Evolutionary conservation across 257 asterid genomes (phyloP).

Genomic region (Salvia rosmarinus): DNA sequence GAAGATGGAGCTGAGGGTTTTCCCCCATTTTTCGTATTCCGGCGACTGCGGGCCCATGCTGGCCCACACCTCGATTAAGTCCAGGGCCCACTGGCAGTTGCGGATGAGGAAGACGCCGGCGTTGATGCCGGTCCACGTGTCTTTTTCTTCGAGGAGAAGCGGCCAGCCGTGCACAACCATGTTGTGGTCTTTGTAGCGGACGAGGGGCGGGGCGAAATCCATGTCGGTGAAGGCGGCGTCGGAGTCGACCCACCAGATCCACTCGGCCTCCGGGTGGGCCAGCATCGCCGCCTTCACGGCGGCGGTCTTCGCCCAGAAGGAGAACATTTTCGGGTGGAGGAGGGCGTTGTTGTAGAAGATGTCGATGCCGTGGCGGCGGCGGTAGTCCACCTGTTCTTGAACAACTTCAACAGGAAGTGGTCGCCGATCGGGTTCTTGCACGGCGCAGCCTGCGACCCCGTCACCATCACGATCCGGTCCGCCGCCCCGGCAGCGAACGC

Average conservation of each 20-base stretch:
- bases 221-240: slow-evolving; percentile 98
- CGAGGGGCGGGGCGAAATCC: slow-evolving; percentile 82
- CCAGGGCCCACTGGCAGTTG: slow-evolving; percentile 91
- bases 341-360: slow-evolving; percentile 81
- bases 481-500: slow-evolving; percentile 55
- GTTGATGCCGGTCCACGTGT: slow-evolving; percentile 93
- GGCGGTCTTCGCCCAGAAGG: slow-evolving; percentile 96
- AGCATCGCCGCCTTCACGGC: slow-evolving; percentile 80
- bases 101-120: slow-evolving; percentile 95
- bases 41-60: slow-evolving; percentile 91
- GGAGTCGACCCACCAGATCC: slow-evolving; percentile 99
- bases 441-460: slow-evolving; percentile 85
- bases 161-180: slow-evolving; percentile 93
- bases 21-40: slow-evolving; percentile 85
- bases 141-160: slow-evolving; percentile 45
- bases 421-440: slow-evolving; percentile 91
- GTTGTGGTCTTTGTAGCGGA: slow-evolving; percentile 62
- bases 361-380: slow-evolving; percentile 85
- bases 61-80: slow-evolving; percentile 85
- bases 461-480: slow-evolving; percentile 69
- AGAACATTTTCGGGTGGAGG: slow-evolving; percentile 78
- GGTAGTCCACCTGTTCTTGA: slow-evolving; percentile 94
- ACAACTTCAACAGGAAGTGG: slow-evolving; percentile 65
- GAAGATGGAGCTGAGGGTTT: slow-evolving; percentile 50
- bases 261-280: slow-evolving; percentile 96